Conservation (phyloP, 192 early-diverging fungal species). For the Kappamyces sp. region DNA sequence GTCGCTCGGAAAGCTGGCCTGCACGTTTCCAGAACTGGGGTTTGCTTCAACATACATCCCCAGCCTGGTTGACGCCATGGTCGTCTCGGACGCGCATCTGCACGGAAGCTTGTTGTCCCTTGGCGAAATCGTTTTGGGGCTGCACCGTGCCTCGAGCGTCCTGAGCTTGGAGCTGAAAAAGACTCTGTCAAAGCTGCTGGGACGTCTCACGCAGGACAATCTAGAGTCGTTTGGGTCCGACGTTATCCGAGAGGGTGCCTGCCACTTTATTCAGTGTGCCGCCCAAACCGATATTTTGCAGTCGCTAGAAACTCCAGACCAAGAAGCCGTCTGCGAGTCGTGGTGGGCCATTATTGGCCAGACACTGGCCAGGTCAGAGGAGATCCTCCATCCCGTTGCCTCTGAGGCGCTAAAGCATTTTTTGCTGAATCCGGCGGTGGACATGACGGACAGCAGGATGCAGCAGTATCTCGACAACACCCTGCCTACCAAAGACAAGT, state of each 20-base stretch:
- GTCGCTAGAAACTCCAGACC: background rate
- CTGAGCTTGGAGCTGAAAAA: background rate
- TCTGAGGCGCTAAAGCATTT: background rate
- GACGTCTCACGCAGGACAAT: background rate
- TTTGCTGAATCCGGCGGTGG: conserved; percentile 4
- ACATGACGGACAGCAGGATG: conserved; percentile 11
- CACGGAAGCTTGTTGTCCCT: conserved; percentile 61
- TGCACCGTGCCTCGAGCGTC: conserved; percentile 21
- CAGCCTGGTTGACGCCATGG: no score
- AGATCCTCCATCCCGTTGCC: background rate
- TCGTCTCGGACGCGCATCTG: conserved; percentile 3
- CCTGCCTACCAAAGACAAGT: conserved; percentile 29
- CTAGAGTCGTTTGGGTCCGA: conserved; percentile 12
- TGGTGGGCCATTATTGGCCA: conserved; percentile 2
- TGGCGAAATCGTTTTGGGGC: conserved; percentile 53
- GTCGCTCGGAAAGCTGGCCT: conserved; percentile 59
- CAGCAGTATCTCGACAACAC: conserved; percentile 26
- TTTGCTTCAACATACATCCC: no score
- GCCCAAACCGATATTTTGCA: background rate
- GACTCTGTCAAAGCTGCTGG: no score
- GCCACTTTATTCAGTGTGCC: background rate
- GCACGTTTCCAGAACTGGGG: background rate
- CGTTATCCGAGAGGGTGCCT: background rate
- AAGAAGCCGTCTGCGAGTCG: background rate
- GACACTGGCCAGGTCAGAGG: conserved; percentile 3